Percentiles rank a stretch among this genome's conserved stretches.
Conservation (phyloP, 2,329 filamentous ascomycete species). For the Exutisphaerella laricina region DNA sequence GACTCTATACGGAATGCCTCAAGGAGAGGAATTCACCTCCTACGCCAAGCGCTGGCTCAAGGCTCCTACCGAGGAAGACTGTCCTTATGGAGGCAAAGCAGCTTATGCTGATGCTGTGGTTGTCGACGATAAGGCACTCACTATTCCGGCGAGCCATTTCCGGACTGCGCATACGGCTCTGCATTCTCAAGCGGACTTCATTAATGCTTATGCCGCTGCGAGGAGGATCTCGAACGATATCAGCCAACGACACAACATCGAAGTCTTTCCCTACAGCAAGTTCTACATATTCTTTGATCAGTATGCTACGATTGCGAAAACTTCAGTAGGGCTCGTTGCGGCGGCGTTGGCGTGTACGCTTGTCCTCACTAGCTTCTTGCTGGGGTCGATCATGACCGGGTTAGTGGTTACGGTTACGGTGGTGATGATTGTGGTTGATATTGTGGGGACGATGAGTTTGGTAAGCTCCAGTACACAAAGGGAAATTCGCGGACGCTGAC, state of each 20-base stretch:
- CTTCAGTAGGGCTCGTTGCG: slow-evolving; percentile 74
- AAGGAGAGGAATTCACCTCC: slow-evolving; percentile 81
- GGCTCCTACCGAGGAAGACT: slow-evolving; percentile 73
- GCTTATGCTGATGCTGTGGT: slow-evolving; percentile 82
- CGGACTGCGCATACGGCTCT: slow-evolving; percentile 83
- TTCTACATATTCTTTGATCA: slow-evolving; percentile 99
- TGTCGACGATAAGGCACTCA: slow-evolving; percentile 60
- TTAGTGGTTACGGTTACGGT: slow-evolving; percentile 80
- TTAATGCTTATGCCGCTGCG: slow-evolving; percentile 80
- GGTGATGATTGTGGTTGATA: slow-evolving; percentile 87
- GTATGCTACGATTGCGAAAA: slow-evolving; percentile 75
- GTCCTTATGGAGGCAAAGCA: slow-evolving; percentile 81
- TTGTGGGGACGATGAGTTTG: slow-evolving; percentile 73
- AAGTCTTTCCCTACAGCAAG: slow-evolving; percentile 93
- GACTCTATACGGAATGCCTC: slow-evolving; percentile 83
- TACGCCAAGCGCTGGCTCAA: slow-evolving; percentile 80
- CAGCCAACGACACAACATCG: slow-evolving; percentile 64
- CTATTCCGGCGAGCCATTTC: slow-evolving; percentile 81
- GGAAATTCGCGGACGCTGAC: no score
- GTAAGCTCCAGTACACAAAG: no score
- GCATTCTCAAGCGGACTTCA: slow-evolving; percentile 85
- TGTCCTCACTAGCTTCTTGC: slow-evolving; percentile 67
- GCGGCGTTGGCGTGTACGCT: slow-evolving; percentile 84
- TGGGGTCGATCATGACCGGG: slow-evolving; percentile 79
- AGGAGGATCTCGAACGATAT: slow-evolving; percentile 80